Evolutionary conservation across 176 grass and related monocot genomes (phyloP), one percentile per base, ranked within the genome.

Genomic region (Sorghum bicolor): DNA sequence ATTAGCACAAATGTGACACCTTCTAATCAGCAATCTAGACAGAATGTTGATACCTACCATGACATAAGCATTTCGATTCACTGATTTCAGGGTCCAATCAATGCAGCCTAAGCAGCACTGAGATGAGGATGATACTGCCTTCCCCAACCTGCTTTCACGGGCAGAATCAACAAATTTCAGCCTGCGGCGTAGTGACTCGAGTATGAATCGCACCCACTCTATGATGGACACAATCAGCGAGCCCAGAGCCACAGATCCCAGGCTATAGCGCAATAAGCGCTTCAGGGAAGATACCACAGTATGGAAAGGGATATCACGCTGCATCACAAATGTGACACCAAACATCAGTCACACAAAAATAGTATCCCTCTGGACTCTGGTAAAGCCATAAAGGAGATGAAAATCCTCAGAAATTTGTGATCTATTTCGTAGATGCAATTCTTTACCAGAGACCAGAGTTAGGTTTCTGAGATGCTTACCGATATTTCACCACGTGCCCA

Each of bases 51-150:
- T 61, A 38, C 62, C 77, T 97, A 93, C 96, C 87, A 95, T 85
- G 64, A 95, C 95, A 77, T 98, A 98, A 62, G 91, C 96, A 70
- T 93, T 98, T 9, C 91, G 88, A 79, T 95, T 98, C 40, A 92
- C 84, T n/a, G 92, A 93, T 67, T 79, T 98, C 66, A 95, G 83
- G 19, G 93, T 95, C 96, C 92, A 98, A 76, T 95, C 96, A 69
- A 95, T 83, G 77, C 96, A 95, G 22, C 96, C 91, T 75, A 98
- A 83, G 79, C 96, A 98, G 61, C 89, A 98, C 2, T 93, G 82
- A 73, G 96, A 98, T 30, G 91, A 95, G 20, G 96, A 93, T 53
- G 90, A 91, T 41, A 79, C 66, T n/a, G 86, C 78, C 88, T 90
- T 98, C 50, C 89, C 91, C 7, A 86, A 85, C 34, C 72, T 80